Evolutionary conservation across 306 rosid genomes (phyloP).

Genomic region (Gastrolobium bilobum): DNA sequence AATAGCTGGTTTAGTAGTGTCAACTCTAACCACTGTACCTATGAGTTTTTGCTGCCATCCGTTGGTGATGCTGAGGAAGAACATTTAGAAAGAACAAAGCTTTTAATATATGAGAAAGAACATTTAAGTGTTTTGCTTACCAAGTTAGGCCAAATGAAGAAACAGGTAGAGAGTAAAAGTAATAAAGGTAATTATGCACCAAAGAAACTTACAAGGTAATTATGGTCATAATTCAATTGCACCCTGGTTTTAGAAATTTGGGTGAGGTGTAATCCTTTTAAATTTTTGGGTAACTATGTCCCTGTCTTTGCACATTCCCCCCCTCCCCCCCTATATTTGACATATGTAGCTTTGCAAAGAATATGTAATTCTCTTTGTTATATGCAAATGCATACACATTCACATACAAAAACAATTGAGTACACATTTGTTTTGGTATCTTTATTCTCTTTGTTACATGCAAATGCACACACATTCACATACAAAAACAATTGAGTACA

Average conservation of each 20-base stretch:
- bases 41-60: slow-evolving; percentile 47
- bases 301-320: slow-evolving; percentile 49
- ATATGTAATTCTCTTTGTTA: background rate
- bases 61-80: slow-evolving; percentile 39
- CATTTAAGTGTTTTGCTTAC: background rate
- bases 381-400: background rate
- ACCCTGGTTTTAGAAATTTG: slow-evolving; percentile 44
- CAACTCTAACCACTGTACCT: slow-evolving; percentile 56
- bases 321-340: slow-evolving; percentile 49
- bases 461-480: background rate
- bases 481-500: slow-evolving; percentile 15
- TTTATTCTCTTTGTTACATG: background rate
- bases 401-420: slow-evolving; percentile 1
- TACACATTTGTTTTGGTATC: background rate
- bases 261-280: slow-evolving; percentile 13
- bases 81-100: slow-evolving; percentile 35
- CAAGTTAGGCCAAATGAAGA: slow-evolving; percentile 38
- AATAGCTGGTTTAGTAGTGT: slow-evolving; percentile 42
- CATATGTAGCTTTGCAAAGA: slow-evolving; percentile 37
- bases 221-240: slow-evolving; percentile 48
- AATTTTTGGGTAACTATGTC: slow-evolving; percentile 21
- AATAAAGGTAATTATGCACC: slow-evolving; percentile 43
- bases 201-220: slow-evolving; percentile 32
- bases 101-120: slow-evolving; percentile 39
- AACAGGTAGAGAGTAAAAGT: slow-evolving; percentile 44